Conservation (phyloP, 2,329 filamentous ascomycete genomes). For the Fusarium keratoplasticum region DNA sequence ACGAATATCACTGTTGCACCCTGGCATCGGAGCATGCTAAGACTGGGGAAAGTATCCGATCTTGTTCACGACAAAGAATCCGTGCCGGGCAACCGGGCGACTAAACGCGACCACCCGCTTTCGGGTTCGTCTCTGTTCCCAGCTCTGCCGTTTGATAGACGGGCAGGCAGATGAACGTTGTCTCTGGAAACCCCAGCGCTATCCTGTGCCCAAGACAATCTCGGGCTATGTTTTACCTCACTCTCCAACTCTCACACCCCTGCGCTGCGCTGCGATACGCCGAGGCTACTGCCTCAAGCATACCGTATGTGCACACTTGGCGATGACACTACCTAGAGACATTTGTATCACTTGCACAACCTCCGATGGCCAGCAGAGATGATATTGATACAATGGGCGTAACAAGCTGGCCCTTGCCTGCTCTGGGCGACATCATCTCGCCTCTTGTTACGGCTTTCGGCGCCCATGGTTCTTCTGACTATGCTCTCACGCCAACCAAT, state of each 20-base stretch:
- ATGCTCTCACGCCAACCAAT: not conserved
- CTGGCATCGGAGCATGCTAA: constrained; percentile 28
- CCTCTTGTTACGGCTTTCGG: constrained; percentile 5
- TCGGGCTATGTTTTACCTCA: constrained; percentile 41
- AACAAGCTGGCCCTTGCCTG: constrained; percentile 15
- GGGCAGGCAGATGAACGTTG: constrained; percentile 18
- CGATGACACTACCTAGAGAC: constrained; percentile 42
- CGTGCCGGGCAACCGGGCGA: constrained; percentile 29
- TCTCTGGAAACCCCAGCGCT: constrained; percentile 26
- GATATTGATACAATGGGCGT: constrained; percentile 24
- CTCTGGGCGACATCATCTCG: constrained; percentile 13
- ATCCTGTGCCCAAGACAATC: constrained; percentile 40
- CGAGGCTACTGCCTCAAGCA: constrained; percentile 32
- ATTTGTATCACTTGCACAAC: constrained; percentile 40
- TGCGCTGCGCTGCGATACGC: constrained; percentile 29
- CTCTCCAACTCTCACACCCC: constrained; percentile 33
- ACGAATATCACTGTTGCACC: constrained; percentile 29
- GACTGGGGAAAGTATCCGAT: constrained; percentile 33
- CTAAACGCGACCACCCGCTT: constrained; percentile 29
- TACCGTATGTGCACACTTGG: constrained; percentile 35
- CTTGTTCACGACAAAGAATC: constrained; percentile 10
- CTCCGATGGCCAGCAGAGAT: constrained; percentile 13
- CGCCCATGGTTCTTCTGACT: not conserved
- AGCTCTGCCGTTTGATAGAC: constrained; percentile 15
- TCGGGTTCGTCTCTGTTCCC: constrained; percentile 20